Evolutionary conservation across 1,284 basidiomycete genomes (phyloP).

Genomic region (Apiotrichum gracile): DNA sequence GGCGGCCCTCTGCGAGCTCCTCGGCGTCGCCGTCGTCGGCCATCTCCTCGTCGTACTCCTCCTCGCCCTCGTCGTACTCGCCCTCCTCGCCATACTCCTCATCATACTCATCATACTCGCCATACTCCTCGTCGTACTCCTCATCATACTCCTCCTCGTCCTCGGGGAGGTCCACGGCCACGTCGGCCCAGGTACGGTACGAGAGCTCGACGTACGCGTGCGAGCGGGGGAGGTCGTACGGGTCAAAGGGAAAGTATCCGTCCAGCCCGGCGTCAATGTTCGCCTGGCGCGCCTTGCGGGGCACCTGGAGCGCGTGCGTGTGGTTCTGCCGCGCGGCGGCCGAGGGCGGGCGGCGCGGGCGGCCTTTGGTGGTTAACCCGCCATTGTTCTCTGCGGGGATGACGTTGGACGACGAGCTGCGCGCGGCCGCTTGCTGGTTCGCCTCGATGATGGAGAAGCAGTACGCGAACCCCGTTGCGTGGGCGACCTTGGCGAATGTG

Average conservation of each 20-base stretch:
- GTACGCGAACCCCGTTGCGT: constrained; percentile 86
- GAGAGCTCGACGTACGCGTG: constrained; percentile 50
- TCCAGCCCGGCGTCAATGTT: constrained; percentile 68
- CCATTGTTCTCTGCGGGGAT: no score
- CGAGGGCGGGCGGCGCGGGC: background rate
- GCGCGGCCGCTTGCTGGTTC: constrained; percentile 51
- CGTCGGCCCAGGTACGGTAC: constrained; percentile 55
- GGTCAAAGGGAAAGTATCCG: constrained; percentile 98
- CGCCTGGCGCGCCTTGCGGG: constrained; percentile 37
- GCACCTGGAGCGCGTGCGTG: constrained; percentile 12
- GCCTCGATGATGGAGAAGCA: constrained; percentile 89
- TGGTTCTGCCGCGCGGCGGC: background rate
- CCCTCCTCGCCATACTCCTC: constrained; percentile 49
- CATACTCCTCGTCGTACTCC: constrained; percentile 49
- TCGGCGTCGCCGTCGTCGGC: background rate
- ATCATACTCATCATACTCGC: constrained; percentile 47
- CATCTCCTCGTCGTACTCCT: constrained; percentile 17
- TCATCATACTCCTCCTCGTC: constrained; percentile 46
- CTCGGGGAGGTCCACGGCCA: constrained; percentile 44
- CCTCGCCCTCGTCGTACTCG: constrained; percentile 45
- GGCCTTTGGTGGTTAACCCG: no score
- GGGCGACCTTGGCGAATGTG: constrained; percentile 92
- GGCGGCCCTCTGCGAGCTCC: background rate
- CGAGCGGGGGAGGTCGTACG: constrained; percentile 73
- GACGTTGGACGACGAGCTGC: constrained; percentile 7